phyloP scores from a whole-genome alignment of 202 grass and related monocot species.

The Cymbopogon flexuosus region DNA sequence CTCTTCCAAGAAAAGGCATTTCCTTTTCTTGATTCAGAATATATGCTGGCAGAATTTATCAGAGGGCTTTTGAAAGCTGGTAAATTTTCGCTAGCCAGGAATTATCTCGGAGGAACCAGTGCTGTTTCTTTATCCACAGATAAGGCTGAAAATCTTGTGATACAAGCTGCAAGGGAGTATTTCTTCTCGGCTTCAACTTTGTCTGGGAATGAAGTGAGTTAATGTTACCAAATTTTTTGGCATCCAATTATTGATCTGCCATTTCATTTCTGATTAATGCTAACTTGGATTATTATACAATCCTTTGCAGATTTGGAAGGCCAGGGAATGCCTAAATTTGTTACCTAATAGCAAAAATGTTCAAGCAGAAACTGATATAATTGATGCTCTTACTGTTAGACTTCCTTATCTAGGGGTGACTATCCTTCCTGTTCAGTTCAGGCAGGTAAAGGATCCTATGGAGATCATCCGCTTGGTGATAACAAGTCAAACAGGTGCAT shows the following conservation, averaged over 20 bases:
- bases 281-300: conserved; percentile 35
- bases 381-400: conserved; percentile 89
- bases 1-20: conserved; percentile 95
- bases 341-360: conserved; percentile 71
- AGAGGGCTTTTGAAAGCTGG: conserved; percentile 92
- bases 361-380: conserved; percentile 90
- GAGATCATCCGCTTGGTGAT: conserved; percentile 79
- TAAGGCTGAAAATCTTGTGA: conserved; percentile 81
- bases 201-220: conserved; percentile 86
- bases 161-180: conserved; percentile 93
- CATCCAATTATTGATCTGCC: conserved; percentile 9
- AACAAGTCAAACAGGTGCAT: conserved; percentile 72
- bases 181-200: conserved; percentile 96
- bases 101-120: conserved; percentile 93
- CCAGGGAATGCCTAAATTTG: conserved; percentile 87
- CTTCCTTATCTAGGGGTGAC: conserved; percentile 83
- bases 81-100: conserved; percentile 93
- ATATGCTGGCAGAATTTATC: conserved; percentile 86
- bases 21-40: conserved; percentile 92
- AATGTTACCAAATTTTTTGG: conserved; percentile 20
- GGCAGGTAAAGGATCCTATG: conserved; percentile 84
- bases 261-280: conserved; percentile 29
- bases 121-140: conserved; percentile 59
- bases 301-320: conserved; percentile 90
- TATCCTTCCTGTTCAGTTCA: conserved; percentile 92